phyloP scores from a whole-genome alignment of 257 asterid genomes.

The Forsythia viridissima region DNA sequence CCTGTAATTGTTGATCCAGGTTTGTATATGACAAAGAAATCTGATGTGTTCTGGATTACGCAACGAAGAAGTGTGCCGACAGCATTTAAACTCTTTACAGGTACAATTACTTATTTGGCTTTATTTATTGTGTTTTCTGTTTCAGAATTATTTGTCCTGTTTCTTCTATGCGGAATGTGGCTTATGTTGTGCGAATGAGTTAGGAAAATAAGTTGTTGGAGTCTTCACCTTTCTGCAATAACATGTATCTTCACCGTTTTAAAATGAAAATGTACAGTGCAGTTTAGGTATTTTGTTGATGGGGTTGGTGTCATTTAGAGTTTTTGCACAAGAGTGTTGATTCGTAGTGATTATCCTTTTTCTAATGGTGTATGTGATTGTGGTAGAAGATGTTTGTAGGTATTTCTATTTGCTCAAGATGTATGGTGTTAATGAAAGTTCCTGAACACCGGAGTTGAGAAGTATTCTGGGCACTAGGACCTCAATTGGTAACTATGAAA shows the following conservation, averaged over 20 bases:
- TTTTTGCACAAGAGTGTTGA: conserved; percentile 17
- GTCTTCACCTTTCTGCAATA: conserved; percentile 18
- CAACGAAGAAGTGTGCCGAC: conserved; percentile 97
- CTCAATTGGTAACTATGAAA: neutral
- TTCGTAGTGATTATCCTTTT: conserved; percentile 17
- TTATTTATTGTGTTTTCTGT: conserved; percentile 19
- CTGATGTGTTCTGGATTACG: conserved; percentile 95
- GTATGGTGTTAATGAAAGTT: neutral
- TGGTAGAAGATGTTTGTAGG: neutral
- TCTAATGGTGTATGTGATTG: neutral
- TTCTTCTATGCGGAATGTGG: conserved; percentile 21
- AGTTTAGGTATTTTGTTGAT: conserved; percentile 26
- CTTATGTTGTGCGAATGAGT: conserved; percentile 23
- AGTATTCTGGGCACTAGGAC: neutral
- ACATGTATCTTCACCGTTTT: neutral
- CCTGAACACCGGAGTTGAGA: neutral
- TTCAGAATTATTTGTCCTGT: conserved; percentile 14
- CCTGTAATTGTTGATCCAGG: conserved; percentile 93
- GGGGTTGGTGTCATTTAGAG: conserved; percentile 14
- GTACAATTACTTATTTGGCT: conserved; percentile 38
- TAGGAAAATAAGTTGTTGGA: conserved; percentile 21
- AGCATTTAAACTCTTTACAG: conserved; percentile 92
- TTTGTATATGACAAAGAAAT: conserved; percentile 74
- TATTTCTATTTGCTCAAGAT: neutral
- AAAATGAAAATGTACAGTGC: neutral